phyloP scores from a whole-genome alignment of 495 filamentous ascomycete species.

The Aspergillus panamensis region DNA sequence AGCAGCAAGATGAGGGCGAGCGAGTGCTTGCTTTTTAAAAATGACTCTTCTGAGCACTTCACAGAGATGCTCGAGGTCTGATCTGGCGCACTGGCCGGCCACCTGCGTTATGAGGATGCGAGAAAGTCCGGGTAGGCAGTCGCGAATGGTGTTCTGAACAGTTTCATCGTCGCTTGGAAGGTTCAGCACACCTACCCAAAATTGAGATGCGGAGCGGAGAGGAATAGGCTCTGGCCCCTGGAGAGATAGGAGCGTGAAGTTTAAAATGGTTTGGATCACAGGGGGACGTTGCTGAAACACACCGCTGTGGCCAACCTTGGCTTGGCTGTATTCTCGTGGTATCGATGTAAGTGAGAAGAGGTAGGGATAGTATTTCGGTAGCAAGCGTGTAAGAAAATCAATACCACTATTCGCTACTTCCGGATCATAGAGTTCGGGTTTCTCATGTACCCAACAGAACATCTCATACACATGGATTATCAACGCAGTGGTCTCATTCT shows the following conservation, averaged over 20 bases:
- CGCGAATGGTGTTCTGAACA: constrained; percentile 52
- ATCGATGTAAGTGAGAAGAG: constrained; percentile 36
- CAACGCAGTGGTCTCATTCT: constrained; percentile 50
- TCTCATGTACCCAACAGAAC: constrained; percentile 59
- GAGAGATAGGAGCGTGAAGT: constrained; percentile 72
- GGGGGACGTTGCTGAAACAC: constrained; percentile 21
- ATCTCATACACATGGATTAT: constrained; percentile 64
- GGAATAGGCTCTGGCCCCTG: constrained; percentile 71
- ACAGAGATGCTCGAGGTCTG: constrained; percentile 70
- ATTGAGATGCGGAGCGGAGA: constrained; percentile 71
- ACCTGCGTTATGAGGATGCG: constrained; percentile 63
- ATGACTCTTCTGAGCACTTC: constrained; percentile 78
- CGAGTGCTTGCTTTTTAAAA: constrained; percentile 59
- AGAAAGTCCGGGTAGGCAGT: constrained; percentile 58
- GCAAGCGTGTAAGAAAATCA: constrained; percentile 63
- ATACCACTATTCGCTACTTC: constrained; percentile 77
- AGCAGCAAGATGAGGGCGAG: constrained; percentile 57
- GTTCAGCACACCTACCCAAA: constrained; percentile 65
- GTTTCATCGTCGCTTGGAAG: constrained; percentile 42
- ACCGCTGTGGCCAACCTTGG: not conserved
- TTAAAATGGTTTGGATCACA: constrained; percentile 64
- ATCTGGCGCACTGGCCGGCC: constrained; percentile 69
- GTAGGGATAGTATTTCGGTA: constrained; percentile 56
- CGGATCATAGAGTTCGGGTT: constrained; percentile 56
- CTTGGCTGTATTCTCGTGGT: constrained; percentile 15